These are phyloP conservation scores for Lasiosphaeria ovina DNA, from an alignment of 495 filamentous ascomycete genomes.

Conservation along the genomic window DNA sequence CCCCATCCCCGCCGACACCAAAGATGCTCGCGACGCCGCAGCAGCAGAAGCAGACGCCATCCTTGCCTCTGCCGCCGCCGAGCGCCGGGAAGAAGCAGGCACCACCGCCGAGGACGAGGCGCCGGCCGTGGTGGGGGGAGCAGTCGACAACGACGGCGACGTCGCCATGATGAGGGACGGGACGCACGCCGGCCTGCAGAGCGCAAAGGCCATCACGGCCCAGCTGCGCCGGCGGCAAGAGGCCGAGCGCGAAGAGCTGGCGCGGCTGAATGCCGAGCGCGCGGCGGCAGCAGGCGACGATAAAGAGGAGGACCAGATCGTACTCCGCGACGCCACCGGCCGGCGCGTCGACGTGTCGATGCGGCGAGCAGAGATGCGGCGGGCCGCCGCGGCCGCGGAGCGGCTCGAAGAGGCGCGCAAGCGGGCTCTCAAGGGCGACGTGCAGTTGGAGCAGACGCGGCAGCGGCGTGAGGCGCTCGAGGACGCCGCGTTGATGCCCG, in stretches of 20 bases:
- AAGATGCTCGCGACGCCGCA: slow-evolving; percentile 35
- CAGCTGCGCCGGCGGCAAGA: slow-evolving; percentile 59
- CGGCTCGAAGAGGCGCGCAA: slow-evolving; percentile 58
- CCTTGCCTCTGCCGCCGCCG: slow-evolving; percentile 65
- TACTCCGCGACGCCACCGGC: slow-evolving; percentile 91
- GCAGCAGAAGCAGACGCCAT: slow-evolving; percentile 79
- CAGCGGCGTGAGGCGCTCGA: slow-evolving; percentile 57
- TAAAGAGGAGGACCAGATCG: slow-evolving; percentile 58
- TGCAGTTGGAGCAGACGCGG: slow-evolving; percentile 64
- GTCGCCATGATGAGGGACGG: slow-evolving; percentile 73
- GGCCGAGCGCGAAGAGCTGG: slow-evolving; percentile 48
- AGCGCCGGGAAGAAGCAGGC: slow-evolving; percentile 46
- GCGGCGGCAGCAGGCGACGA: slow-evolving; percentile 33
- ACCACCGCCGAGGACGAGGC: slow-evolving; percentile 53
- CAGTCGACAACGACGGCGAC: slow-evolving; percentile 5
- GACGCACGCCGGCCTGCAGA: slow-evolving; percentile 82
- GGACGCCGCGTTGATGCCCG: slow-evolving; percentile 74
- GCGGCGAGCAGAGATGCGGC: slow-evolving; percentile 80
- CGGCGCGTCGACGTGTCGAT: slow-evolving; percentile 87
- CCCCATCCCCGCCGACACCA: slow-evolving; percentile 56
- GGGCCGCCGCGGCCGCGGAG: slow-evolving; percentile 68
- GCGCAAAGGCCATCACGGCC: slow-evolving; percentile 71
- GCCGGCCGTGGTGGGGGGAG: not conserved
- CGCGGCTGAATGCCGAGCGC: slow-evolving; percentile 35
- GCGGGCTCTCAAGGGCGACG: slow-evolving; percentile 75